Evolutionary conservation across 1,139 yeast species (phyloP), one percentile per base, ranked within the genome.

Genomic region (Geotrichum fermentans): DNA sequence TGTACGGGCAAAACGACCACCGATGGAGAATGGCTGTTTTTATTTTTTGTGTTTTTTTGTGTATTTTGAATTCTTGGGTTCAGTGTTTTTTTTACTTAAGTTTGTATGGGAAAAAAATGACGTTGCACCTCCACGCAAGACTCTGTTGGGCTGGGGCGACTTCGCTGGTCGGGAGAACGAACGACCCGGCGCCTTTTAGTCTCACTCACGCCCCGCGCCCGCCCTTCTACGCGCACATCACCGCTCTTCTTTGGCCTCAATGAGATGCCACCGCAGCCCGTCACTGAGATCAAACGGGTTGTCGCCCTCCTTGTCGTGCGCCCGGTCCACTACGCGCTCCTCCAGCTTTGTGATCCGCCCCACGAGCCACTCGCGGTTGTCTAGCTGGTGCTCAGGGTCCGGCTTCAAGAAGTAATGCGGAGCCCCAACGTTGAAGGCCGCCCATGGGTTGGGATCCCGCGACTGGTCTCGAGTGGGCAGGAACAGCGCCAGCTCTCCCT

Each of bases 391-490:
- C 24, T 63, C 61, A 5, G 57, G 56, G 48, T 59, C 57, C 36
- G 72, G 72, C 50, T 78, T 74, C 57, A 86, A 68, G 59, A 84
- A 82, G 61, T 75, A 83, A 61, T 85, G 90, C 0, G 92, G 90
- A 0, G 89, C 83, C 0, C 88, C 92, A 43, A 83, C 76, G 58
- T 85, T 85, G 68, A 86, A 86, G 0, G 92, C 92, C 0, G 94
- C 92, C 95, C 95, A 86, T 2, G 90, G 86, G 54, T 80, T 82
- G 20, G 68, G 63, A 40, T 63, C 66, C 1, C 65, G 51, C 11
- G 62, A 59, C 22, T 70, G 71, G 43, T 77, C 83, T 21, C 82
- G 72, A 0, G 96, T 87, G 1, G 95, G 96, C 54, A 90, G 69
- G 62, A 90, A 90, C 50, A 90, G 69, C 0, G 87, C 95, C 57